Base-by-base conservation (phyloP, 2,329 filamentous ascomycete species). In the Hypoxylon sp. region DNA sequence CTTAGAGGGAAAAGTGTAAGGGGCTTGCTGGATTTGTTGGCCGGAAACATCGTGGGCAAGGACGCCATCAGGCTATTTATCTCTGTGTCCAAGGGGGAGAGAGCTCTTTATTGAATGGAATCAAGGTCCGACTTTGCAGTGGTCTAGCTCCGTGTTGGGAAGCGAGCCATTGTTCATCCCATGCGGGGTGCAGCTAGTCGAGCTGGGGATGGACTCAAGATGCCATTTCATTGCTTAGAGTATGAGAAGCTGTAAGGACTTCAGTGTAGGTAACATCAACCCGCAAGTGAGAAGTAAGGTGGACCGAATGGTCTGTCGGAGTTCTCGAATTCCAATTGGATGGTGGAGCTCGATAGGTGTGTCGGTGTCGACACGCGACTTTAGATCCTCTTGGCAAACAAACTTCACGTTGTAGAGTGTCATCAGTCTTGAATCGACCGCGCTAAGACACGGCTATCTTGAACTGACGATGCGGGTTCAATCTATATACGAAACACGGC, bases 101-200 rank as follows among this genome's bases (percentile, higher is more conserved):
- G n/a, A n/a, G n/a, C n/a, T n/a, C n/a, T 57, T 30, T 47, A 30
- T 51, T 27, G 41, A 32, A 16, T 29, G 6, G 45, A 47, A 61
- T 37, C 23, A 43, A 37, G 29, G 37, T 47, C 54, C 37, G 47
- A 45, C 51, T 51, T 34, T 30, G n/a, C 30, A 25, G 34, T 25
- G 61, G 52, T 32, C 63, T 61, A 63, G 60, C 41, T 63, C 21
- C 39, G 51, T 41, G 60, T 63, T 63, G 66, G 41, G 66, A 63
- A 61, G 25, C 41, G n/a, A 50, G 25, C 47, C 43, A 47, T 37
- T n/a, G 32, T 34, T 57, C 50, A 37, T 45, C 19, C 19, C 25
- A 43, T 65, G 66, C 62, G 66, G 66, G 60, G 59, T 62, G 60
- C 52, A 58, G 57, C 56, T 41, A 48, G 60, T 45, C 30, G 23